Evolutionary conservation across 495 filamentous ascomycete species (phyloP).

Genomic region (Bacidia rubella): DNA sequence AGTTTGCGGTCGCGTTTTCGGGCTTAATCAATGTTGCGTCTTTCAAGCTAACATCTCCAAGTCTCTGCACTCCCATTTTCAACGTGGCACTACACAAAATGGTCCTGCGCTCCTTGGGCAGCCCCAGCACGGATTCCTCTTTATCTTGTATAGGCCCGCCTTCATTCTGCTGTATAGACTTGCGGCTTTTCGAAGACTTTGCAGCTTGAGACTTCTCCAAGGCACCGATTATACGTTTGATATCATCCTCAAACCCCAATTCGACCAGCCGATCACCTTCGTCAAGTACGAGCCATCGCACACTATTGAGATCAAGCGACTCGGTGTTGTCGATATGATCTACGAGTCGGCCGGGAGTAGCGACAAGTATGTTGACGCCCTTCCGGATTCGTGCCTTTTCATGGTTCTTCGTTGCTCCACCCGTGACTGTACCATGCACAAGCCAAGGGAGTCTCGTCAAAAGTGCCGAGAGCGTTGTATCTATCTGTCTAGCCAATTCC

Average conservation of each 20-base stretch:
- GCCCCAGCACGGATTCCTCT: constrained; percentile 31
- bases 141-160: not conserved
- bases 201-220: constrained; percentile 33
- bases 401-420: constrained; percentile 93
- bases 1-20: constrained; percentile 23
- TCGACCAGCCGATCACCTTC: constrained; percentile 97
- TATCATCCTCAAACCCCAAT: constrained; percentile 85
- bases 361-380: constrained; percentile 87
- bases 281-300: constrained; percentile 86
- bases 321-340: constrained; percentile 90
- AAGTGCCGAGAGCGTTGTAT: constrained; percentile 65
- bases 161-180: not conserved
- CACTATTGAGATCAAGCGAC: constrained; percentile 72
- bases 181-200: constrained; percentile 26
- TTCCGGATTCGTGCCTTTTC: constrained; percentile 89
- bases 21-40: constrained; percentile 80
- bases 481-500: constrained; percentile 88
- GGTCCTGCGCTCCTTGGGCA: constrained; percentile 69
- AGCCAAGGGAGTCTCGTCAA: constrained; percentile 79
- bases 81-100: constrained; percentile 93
- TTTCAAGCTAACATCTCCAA: constrained; percentile 89
- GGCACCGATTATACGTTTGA: constrained; percentile 66
- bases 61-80: constrained; percentile 85
- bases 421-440: constrained; percentile 81
- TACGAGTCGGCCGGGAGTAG: constrained; percentile 76